Conservation (phyloP, 768 basidiomycete species). For the Grammothele lineata region DNA sequence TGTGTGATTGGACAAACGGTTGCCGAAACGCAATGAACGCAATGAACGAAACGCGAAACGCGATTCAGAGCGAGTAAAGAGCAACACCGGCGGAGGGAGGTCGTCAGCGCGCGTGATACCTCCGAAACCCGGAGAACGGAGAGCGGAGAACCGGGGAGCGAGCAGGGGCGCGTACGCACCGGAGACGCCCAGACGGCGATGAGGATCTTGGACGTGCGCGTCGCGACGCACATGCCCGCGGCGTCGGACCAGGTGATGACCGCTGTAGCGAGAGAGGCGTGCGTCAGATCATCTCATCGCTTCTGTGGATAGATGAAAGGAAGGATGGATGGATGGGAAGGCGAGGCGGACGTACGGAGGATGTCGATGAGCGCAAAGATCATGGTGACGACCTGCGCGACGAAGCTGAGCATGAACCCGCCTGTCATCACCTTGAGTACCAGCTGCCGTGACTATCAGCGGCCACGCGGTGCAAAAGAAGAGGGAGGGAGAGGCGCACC, state of each 20-base stretch:
- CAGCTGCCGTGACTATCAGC: constrained; percentile 5
- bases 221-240: constrained; percentile 27
- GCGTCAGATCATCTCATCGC: no score
- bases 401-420: constrained; percentile 27
- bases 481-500: constrained; percentile 8
- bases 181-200: constrained; percentile 29
- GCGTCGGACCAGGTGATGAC: constrained; percentile 17
- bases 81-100: no score
- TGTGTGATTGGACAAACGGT: no score
- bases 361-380: constrained; percentile 21
- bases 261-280: constrained; percentile 18
- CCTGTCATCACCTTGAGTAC: constrained; percentile 21
- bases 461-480: not conserved
- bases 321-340: not conserved
- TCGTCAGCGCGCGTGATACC: no score
- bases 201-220: constrained; percentile 15
- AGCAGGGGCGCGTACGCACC: constrained; percentile 28
- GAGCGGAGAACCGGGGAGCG: no score
- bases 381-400: constrained; percentile 22
- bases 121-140: no score
- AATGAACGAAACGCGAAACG: no score
- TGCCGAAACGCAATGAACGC: no score
- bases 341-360: constrained; percentile 19
- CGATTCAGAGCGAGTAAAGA: no score
- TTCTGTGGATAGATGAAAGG: not conserved